A percentile compares a stretch with the other conserved stretches of the same genome.
Conservation (phyloP, 331 rosid genomes). For the Malus hybrid region DNA sequence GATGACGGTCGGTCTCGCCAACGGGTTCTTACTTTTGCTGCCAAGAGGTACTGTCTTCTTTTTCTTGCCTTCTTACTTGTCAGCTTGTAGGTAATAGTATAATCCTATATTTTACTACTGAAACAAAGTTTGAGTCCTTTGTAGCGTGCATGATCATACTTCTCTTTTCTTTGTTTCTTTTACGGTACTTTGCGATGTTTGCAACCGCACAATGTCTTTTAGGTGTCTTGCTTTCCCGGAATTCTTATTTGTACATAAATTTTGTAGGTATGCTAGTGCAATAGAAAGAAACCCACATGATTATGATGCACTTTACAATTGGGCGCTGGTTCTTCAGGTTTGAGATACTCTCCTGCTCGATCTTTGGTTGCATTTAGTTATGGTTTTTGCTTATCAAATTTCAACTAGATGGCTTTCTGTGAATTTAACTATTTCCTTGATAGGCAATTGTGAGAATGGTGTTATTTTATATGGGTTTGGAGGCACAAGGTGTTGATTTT, state of each 20-base stretch:
- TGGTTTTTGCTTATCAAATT: neutral
- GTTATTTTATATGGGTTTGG: neutral
- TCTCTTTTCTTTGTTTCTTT: neutral
- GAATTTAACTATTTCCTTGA: neutral
- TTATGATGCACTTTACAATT: constrained; percentile 92
- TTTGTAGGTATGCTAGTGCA: constrained; percentile 86
- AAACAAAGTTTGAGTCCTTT: neutral
- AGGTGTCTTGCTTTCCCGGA: neutral
- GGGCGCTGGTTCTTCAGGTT: constrained; percentile 99
- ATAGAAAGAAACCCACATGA: constrained; percentile 88
- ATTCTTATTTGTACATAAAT: constrained; percentile 3
- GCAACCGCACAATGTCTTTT: neutral
- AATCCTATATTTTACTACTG: neutral
- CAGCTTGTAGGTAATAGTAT: neutral
- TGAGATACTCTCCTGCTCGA: constrained; percentile 21
- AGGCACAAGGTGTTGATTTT: neutral
- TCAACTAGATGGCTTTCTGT: constrained; percentile 1
- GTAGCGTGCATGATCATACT: neutral
- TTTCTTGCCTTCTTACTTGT: neutral
- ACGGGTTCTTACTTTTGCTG: constrained; percentile 94
- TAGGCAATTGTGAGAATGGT: constrained; percentile 1
- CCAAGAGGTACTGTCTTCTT: constrained; percentile 56
- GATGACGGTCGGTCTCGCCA: constrained; percentile 98
- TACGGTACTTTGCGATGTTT: neutral
- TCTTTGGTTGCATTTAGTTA: neutral